phyloP scores from a whole-genome alignment of 83 land plant genomes.

The Thuja plicata region DNA sequence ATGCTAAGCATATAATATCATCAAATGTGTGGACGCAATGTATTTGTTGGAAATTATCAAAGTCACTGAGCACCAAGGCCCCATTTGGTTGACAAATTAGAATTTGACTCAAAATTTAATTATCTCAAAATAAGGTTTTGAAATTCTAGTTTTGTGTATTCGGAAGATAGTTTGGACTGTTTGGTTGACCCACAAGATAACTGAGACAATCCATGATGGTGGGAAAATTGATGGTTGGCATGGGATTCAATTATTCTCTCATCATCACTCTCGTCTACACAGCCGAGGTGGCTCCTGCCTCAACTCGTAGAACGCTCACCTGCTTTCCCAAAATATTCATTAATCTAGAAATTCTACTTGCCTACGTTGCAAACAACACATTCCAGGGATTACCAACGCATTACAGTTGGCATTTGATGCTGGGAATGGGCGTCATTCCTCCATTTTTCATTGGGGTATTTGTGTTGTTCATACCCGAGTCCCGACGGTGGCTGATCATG shows the following conservation, averaged over 20 bases:
- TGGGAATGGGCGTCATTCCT: constrained; percentile 43
- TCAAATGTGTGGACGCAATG: too few species aligned
- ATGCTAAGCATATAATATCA: too few species aligned
- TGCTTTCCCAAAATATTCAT: constrained; percentile 53
- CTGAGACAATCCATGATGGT: constrained; percentile 19
- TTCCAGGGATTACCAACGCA: constrained; percentile 36
- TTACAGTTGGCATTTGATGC: constrained; percentile 46
- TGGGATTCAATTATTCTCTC: constrained; percentile 70
- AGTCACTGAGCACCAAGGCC: too few species aligned
- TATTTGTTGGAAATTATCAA: too few species aligned
- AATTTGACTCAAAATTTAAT: too few species aligned
- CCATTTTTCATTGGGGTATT: constrained; percentile 28
- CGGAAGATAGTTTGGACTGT: too few species aligned
- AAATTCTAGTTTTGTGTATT: too few species aligned
- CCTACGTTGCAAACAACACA: constrained; percentile 52
- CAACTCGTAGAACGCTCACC: too few species aligned
- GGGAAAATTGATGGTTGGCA: constrained; percentile 35
- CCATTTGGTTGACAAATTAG: too few species aligned
- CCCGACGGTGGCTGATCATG: constrained; percentile 64
- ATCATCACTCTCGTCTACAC: constrained; percentile 77
- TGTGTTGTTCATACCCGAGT: constrained; percentile 57
- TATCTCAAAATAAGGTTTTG: too few species aligned
- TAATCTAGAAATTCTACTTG: constrained; percentile 42
- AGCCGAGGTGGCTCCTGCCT: constrained; percentile 56
- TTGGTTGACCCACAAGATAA: too few species aligned